Base-by-base conservation (phyloP, 2,329 filamentous ascomycete genomes). In the Apiospora koreana region DNA sequence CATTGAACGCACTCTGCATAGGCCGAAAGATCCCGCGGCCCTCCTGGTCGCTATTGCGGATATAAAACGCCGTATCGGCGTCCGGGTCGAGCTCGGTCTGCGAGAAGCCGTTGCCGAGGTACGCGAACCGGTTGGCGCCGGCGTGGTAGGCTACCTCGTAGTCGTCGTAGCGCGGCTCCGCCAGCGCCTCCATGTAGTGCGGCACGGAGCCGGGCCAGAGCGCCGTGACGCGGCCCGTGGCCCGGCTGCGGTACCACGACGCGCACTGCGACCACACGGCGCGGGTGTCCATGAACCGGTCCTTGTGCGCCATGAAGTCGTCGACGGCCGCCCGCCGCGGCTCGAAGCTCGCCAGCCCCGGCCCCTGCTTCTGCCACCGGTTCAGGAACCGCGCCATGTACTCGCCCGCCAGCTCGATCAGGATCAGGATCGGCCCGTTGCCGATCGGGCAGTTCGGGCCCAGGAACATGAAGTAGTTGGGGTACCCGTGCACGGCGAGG, bases 391-490 rank as follows among this genome's bases (percentile, higher is more conserved):
- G 35, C 18, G 35, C 35, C 35, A 75, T 71, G 68, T 71, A 72
- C 16, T 71, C 69, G 42, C 68, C 69, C 31, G 72, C 65, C 3
- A 58, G 42, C 68, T 74, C 73, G 50, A 72, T 65, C 12, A 67
- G 67, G 42, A 70, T 67, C 2, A 75, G 64, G 28, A 73, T 58
- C 0, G 70, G 69, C 0, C 75, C 75, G 43, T 76, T 73, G 18
- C 71, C 73, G 18, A 74, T 62, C 4, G 75, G 73, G 9, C 54
- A 67, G 28, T 69, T 73, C 9, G 75, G 75, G 21, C 75, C 87
- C 69, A 87, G 85, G n/a, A 88, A 80, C 71, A 88, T 82, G 78
- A 89, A 87, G 75, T 88, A 86, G 74, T 89, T 89, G 41, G 62
- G 62, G 41, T 43, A 41, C 8, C 62, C 35, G 41, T 58, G 50